Base-by-base conservation (phyloP, 2,329 filamentous ascomycete species). In the Diaporthe humulicola region DNA sequence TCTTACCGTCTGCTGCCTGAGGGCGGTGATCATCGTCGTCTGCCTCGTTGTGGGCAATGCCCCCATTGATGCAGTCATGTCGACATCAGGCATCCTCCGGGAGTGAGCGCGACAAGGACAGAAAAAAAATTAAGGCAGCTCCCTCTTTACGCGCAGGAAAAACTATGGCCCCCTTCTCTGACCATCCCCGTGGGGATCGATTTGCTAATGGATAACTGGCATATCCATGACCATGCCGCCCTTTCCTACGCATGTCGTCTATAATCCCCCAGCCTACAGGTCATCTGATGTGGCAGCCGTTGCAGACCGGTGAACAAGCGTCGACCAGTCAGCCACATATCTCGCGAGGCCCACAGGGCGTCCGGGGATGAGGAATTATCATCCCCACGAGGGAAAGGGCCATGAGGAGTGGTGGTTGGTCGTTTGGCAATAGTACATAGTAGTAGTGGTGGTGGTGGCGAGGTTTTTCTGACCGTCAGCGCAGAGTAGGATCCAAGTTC, bases 251-350 rank as follows among this genome's bases (percentile, higher is more conserved):
- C 61, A 67, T 50, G 42, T 67, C 61, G 61, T 52, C 61, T 5
- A 52, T 67, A 38, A 67, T 67, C 61, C 61, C 52, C 30, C 50
- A n/a, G 9, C 7, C 52, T 66, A 45, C 30, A 54, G 25, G 57
- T 75, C 74, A 74, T 75, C 33, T 75, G 74, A 75, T 71, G 48
- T 52, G 52, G 52, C 69, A 64, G 54, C 66, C 50, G 61, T 61
- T 58, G 57, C 54, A 74, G 67, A 70, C 73, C 73, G 73, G 67
- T 69, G 48, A 30, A 54, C 56, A 60, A 71, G 28, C 58, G 54
- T 50, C 54, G 71, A 10, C 38, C 56, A 64, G 36, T 67, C 38
- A 66, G 71, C 71, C 74, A 56, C 61, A 66, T 54, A 75, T 60
- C 56, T 66, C n/a, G 42, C 66, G 22, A 67, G 71, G 74, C 74